Conservation (phyloP, 139 green algal species). For the Picochlorum sp. region DNA sequence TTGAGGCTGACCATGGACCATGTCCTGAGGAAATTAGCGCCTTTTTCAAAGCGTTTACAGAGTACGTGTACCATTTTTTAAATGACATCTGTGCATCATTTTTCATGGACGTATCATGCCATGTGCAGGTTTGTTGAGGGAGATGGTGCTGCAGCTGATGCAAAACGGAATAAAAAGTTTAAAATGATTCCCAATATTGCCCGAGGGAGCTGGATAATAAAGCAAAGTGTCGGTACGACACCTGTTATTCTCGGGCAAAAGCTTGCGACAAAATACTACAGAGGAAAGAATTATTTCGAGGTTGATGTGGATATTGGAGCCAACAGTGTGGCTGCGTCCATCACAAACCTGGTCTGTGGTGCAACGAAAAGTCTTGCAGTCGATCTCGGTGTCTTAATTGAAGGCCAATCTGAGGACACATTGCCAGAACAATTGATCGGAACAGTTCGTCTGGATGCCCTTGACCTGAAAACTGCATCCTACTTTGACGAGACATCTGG, state of each 20-base stretch:
- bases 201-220: constrained; percentile 55
- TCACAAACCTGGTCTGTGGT: constrained; percentile 28
- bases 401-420: constrained; percentile 19
- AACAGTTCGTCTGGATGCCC: constrained; percentile 10
- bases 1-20: constrained; percentile 4
- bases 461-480: constrained; percentile 21
- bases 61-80: not conserved
- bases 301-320: constrained; percentile 36
- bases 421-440: constrained; percentile 34
- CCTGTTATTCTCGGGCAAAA: constrained; percentile 59
- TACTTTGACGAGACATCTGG: constrained; percentile 28
- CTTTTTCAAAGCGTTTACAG: constrained; percentile 8
- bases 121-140: constrained; percentile 18
- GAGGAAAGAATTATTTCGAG: constrained; percentile 27
- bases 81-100: not conserved
- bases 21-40: not conserved
- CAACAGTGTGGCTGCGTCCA: constrained; percentile 22
- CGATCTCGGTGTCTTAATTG: constrained; percentile 32
- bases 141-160: constrained; percentile 31
- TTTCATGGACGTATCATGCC: not conserved
- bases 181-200: constrained; percentile 60
- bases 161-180: constrained; percentile 35
- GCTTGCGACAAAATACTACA: constrained; percentile 42
- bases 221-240: constrained; percentile 55
- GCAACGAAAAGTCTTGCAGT: constrained; percentile 29